Evolutionary conservation across 2,329 filamentous ascomycete genomes (phyloP).

Genomic region (Thielaviopsis euricoi): DNA sequence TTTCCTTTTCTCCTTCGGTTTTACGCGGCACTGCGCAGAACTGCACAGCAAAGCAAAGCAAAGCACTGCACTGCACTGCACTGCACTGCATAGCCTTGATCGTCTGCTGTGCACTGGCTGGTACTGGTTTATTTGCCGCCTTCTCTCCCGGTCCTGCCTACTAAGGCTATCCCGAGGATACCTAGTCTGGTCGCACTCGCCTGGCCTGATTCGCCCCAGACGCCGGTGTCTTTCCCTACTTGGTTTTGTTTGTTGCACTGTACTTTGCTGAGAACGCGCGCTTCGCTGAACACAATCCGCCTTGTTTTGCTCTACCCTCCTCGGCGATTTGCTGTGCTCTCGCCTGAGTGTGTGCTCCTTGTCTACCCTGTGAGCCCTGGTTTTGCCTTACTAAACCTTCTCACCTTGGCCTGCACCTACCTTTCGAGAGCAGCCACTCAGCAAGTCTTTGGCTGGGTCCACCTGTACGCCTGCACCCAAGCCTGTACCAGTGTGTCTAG

Average conservation of each 20-base stretch:
- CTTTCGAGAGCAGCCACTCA: background rate
- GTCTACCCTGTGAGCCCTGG: background rate
- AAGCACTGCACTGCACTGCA: background rate
- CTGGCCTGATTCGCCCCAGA: background rate
- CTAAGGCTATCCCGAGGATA: background rate
- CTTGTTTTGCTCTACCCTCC: background rate
- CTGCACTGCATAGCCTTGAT: background rate
- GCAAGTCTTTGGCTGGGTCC: background rate
- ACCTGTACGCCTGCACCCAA: background rate
- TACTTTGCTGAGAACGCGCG: background rate
- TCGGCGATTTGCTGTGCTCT: background rate
- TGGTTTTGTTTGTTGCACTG: background rate
- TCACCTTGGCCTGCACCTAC: background rate
- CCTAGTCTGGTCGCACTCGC: background rate
- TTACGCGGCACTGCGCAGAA: background rate
- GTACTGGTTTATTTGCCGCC: background rate
- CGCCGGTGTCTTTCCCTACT: background rate
- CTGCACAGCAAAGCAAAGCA: background rate
- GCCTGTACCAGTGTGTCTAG: background rate
- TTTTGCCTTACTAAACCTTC: background rate
- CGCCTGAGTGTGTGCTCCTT: background rate
- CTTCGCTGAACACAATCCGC: background rate
- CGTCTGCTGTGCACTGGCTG: background rate
- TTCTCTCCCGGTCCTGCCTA: background rate
- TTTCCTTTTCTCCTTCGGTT: background rate